A percentile compares a stretch with the other conserved stretches of the same genome.
These are phyloP conservation scores for Fusarium napiforme DNA, from an alignment of 2,329 filamentous ascomycete genomes.

Conservation along the genomic window DNA sequence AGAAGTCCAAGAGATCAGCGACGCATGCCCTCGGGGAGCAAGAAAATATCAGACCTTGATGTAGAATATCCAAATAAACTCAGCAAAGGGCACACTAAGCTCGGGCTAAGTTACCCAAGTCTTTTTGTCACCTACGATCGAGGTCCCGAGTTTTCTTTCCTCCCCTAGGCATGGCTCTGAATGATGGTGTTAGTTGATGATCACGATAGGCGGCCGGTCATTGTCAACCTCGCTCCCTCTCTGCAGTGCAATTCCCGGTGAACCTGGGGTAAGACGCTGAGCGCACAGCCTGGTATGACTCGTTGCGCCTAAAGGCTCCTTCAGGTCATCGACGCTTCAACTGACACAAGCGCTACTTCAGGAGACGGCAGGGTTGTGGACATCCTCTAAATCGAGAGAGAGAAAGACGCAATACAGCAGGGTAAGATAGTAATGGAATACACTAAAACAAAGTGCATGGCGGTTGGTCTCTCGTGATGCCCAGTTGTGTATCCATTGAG, in stretches of 20 bases:
- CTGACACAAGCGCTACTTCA: conserved; percentile 32
- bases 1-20: conserved; percentile 24
- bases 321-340: conserved; percentile 24
- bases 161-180: conserved; percentile 12
- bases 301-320: conserved; percentile 15
- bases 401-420: conserved; percentile 21
- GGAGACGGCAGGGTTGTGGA: conserved; percentile 11
- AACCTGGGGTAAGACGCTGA: conserved; percentile 26
- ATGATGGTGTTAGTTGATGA: conserved; percentile 20
- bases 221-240: conserved; percentile 13
- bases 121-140: not conserved
- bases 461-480: conserved; percentile 13
- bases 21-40: conserved; percentile 11
- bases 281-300: conserved; percentile 29
- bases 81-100: not conserved
- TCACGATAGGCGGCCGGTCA: conserved; percentile 35
- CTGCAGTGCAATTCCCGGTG: conserved; percentile 19
- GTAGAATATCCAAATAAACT: not conserved
- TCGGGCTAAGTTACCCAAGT: accelerated
- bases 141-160: not conserved
- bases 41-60: not conserved
- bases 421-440: conserved; percentile 3
- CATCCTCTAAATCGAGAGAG: not conserved
- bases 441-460: conserved; percentile 20
- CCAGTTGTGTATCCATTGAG: conserved; percentile 4